phyloP scores from a whole-genome alignment of 2,329 filamentous ascomycete genomes.

The Dactylellina parvicollis region DNA sequence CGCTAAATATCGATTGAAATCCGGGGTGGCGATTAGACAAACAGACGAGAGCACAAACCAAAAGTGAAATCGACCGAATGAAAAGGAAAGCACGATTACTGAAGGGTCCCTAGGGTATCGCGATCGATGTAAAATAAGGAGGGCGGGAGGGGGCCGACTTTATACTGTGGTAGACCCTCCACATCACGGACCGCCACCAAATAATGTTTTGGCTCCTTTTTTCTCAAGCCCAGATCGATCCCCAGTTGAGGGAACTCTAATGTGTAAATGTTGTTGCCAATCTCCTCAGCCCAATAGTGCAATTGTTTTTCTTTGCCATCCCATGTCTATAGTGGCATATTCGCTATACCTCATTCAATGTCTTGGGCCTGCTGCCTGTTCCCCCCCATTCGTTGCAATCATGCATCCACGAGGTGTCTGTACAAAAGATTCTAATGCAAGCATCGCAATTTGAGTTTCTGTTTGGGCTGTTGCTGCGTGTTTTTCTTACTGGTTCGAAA shows the following conservation, averaged over 20 bases:
- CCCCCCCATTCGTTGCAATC: too few species aligned
- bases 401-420: too few species aligned
- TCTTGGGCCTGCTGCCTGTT: constrained; percentile 22
- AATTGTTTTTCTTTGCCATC: constrained; percentile 19
- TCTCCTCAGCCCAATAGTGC: background rate
- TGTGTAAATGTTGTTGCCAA: background rate
- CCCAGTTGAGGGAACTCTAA: background rate
- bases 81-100: background rate
- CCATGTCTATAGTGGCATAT: constrained; percentile 51
- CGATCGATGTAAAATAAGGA: background rate
- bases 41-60: background rate
- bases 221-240: background rate
- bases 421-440: constrained; percentile 24
- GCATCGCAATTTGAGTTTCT: constrained; percentile 34
- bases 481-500: constrained; percentile 18
- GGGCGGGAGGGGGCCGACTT: constrained; percentile 8
- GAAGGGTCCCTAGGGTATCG: background rate
- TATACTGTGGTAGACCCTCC: constrained; percentile 23
- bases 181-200: background rate
- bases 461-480: constrained; percentile 20
- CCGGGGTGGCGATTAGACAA: background rate
- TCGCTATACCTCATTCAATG: constrained; percentile 37
- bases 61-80: constrained; percentile 31
- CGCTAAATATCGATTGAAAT: background rate
- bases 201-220: background rate